These are phyloP conservation scores for Orobanche coerulescens DNA, from an alignment of 257 asterid species.

Conservation along the genomic window DNA sequence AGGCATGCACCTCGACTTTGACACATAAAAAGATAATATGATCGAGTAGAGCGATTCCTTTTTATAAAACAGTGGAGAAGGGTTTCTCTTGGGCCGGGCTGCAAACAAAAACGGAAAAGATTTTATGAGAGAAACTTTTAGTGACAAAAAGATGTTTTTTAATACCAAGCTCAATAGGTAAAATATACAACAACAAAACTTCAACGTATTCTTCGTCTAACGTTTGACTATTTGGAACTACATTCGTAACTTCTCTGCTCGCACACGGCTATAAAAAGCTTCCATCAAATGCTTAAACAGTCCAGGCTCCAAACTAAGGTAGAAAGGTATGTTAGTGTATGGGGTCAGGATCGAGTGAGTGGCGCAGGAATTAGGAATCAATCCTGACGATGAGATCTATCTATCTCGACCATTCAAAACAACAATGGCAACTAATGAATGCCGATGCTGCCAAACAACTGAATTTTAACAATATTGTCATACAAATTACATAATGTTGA, in stretches of 20 bases:
- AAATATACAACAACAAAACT: background rate
- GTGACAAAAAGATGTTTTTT: too few relatives aligned
- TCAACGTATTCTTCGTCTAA: background rate
- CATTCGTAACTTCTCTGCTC: background rate
- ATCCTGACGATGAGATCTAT: too few relatives aligned
- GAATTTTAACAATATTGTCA: too few relatives aligned
- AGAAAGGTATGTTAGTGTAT: too few relatives aligned
- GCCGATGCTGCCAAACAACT: too few relatives aligned
- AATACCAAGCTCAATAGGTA: too few relatives aligned
- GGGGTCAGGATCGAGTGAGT: too few relatives aligned
- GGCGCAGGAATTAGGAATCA: too few relatives aligned
- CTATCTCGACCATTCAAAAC: too few relatives aligned
- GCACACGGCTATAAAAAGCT: background rate
- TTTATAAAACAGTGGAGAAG: conserved; percentile 76
- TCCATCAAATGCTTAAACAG: background rate
- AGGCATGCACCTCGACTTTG: conserved; percentile 56
- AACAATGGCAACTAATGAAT: too few relatives aligned
- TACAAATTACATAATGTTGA: too few relatives aligned
- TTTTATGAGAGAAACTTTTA: conserved; percentile 2
- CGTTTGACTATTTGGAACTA: background rate
- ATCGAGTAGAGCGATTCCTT: conserved; percentile 59
- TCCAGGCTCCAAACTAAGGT: background rate
- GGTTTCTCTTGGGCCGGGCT: conserved; percentile 94
- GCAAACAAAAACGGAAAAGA: conserved; percentile 33
- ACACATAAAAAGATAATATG: conserved; percentile 63